Percentiles rank a stretch among this genome's conserved stretches.
Conservation (phyloP, 140 eudicot genomes). For the Cichorium intybus region DNA sequence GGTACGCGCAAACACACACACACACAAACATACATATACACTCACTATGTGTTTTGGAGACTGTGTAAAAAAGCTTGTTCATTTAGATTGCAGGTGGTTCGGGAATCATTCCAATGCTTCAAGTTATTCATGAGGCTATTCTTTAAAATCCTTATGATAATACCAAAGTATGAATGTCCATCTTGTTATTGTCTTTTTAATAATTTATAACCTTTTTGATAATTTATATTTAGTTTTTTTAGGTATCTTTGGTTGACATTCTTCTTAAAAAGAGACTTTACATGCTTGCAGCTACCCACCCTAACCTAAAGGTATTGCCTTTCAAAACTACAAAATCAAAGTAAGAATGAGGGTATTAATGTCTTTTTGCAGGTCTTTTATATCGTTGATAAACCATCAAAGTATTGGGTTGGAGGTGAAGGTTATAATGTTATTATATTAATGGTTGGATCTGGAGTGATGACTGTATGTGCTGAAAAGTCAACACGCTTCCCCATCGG, state of each 20-base stretch:
- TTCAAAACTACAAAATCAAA: background rate
- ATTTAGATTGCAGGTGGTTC: constrained; percentile 94
- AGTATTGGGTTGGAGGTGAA: constrained; percentile 85
- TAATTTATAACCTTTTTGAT: background rate
- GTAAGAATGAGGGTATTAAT: background rate
- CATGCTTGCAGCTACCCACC: constrained; percentile 80
- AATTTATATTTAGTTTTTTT: background rate
- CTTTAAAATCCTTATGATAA: constrained; percentile 83
- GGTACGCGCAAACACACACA: constrained; percentile 43
- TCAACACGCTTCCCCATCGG: constrained; percentile 98
- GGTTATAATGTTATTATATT: constrained; percentile 89
- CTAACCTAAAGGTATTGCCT: constrained; percentile 76
- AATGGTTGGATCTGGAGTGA: constrained; percentile 95
- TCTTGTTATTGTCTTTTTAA: background rate
- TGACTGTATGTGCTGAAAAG: constrained; percentile 94
- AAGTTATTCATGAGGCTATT: constrained; percentile 83
- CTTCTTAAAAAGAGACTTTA: constrained; percentile 90
- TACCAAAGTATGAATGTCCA: constrained; percentile 53
- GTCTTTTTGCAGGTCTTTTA: constrained; percentile 56
- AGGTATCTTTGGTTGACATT: constrained; percentile 89
- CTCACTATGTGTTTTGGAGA: background rate
- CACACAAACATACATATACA: no score
- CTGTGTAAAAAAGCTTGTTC: background rate
- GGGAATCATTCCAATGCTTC: constrained; percentile 99
- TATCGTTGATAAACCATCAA: constrained; percentile 88